Evolutionary conservation across 2,329 filamentous ascomycete genomes (phyloP).

Genomic region (Stachybotrys chartarum): DNA sequence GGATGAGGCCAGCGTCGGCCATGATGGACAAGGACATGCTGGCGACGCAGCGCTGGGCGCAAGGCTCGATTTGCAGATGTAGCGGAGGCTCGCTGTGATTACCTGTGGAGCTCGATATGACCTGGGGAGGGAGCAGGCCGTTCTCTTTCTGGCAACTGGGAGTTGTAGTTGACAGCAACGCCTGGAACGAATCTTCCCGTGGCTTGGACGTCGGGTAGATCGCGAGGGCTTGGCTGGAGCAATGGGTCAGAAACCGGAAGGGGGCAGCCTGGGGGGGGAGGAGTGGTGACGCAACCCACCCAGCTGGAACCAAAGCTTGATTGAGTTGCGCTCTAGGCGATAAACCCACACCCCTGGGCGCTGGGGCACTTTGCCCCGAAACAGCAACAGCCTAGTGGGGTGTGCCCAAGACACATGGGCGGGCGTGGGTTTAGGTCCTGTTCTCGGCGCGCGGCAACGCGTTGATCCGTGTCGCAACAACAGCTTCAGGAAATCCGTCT

Average conservation of each 20-base stretch:
- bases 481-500: background rate
- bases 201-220: background rate
- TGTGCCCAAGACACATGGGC: no score
- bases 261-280: background rate
- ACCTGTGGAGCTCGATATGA: background rate
- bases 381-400: no score
- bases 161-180: background rate
- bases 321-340: no score
- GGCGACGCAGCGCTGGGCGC: background rate
- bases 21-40: conserved; percentile 14
- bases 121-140: background rate
- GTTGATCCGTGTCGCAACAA: conserved; percentile 5
- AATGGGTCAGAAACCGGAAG: background rate
- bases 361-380: no score
- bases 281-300: background rate
- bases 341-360: background rate
- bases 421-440: background rate
- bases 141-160: background rate
- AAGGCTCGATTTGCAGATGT: background rate
- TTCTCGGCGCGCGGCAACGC: conserved; percentile 7
- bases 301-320: background rate
- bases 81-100: background rate
- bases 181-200: background rate
- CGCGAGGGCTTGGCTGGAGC: background rate
- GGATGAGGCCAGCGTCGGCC: conserved; percentile 57